Conservation (phyloP, 2,329 filamentous ascomycete genomes). For the Hypoxylon sp. region DNA sequence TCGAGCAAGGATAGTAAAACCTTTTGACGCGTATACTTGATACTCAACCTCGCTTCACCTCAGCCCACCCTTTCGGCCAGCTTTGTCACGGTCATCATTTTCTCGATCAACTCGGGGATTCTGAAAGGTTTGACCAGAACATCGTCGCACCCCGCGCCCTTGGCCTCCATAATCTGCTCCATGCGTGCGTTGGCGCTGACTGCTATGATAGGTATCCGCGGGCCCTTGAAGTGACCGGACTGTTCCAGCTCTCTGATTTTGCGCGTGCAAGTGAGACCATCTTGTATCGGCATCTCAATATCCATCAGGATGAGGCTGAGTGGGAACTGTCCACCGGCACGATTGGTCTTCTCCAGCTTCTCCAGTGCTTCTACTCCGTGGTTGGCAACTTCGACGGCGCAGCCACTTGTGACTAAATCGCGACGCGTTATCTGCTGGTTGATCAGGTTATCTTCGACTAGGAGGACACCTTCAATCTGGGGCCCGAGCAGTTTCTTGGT, state of each 20-base stretch:
- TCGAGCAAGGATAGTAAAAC: not conserved
- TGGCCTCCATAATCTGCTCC: slow-evolving; percentile 68
- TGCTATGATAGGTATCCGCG: slow-evolving; percentile 71
- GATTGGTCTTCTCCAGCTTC: slow-evolving; percentile 41
- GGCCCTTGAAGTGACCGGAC: slow-evolving; percentile 62
- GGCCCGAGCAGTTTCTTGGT: slow-evolving; percentile 31
- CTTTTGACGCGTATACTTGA: not conserved
- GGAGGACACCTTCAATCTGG: slow-evolving; percentile 63
- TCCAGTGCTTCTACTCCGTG: slow-evolving; percentile 71
- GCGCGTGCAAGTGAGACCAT: slow-evolving; percentile 74
- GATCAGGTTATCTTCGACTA: slow-evolving; percentile 75
- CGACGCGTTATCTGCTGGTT: slow-evolving; percentile 73
- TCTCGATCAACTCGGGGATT: slow-evolving; percentile 70
- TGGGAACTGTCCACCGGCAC: slow-evolving; percentile 48
- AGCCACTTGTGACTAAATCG: slow-evolving; percentile 68
- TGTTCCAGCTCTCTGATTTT: slow-evolving; percentile 72
- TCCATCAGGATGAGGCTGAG: slow-evolving; percentile 78
- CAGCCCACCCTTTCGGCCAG: slow-evolving; percentile 44
- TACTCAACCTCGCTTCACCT: slow-evolving; percentile 2
- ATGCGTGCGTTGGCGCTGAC: slow-evolving; percentile 75
- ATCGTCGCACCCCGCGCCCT: slow-evolving; percentile 67
- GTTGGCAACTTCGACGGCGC: slow-evolving; percentile 70
- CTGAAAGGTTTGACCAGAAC: slow-evolving; percentile 79
- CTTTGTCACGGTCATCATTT: slow-evolving; percentile 63
- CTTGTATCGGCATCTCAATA: slow-evolving; percentile 80